Conservation (phyloP, 1,284 basidiomycete species). For the Ceratobasidium sp. region DNA sequence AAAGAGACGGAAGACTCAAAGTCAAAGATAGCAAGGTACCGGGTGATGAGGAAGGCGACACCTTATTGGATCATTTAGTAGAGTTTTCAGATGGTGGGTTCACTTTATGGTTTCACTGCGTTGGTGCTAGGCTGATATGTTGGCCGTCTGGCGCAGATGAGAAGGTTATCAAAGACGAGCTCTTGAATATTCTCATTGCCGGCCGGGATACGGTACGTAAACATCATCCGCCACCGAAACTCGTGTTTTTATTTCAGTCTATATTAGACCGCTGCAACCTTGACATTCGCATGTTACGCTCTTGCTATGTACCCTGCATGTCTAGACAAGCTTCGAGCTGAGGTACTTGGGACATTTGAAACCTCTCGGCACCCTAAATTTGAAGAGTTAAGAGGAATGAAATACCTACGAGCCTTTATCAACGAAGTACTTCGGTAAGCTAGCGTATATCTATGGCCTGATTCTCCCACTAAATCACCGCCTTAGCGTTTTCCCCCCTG, state of each 20-base stretch:
- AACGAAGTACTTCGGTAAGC: constrained; percentile 71
- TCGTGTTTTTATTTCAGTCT: constrained; percentile 37
- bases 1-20: constrained; percentile 59
- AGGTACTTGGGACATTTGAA: constrained; percentile 71
- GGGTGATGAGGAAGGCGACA: constrained; percentile 65
- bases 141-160: constrained; percentile 52
- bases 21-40: constrained; percentile 50
- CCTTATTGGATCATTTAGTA: constrained; percentile 75
- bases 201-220: constrained; percentile 76
- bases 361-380: constrained; percentile 65
- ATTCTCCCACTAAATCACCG: background rate
- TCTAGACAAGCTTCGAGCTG: constrained; percentile 67
- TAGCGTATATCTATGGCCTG: constrained; percentile 43
- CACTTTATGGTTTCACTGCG: constrained; percentile 5
- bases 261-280: constrained; percentile 60
- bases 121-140: constrained; percentile 60
- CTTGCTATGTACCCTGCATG: constrained; percentile 73
- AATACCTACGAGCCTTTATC: constrained; percentile 79
- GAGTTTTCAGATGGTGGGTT: constrained; percentile 51
- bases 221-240: background rate
- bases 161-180: constrained; percentile 72
- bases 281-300: constrained; percentile 76
- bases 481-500: constrained; percentile 74
- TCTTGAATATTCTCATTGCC: constrained; percentile 80
- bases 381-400: constrained; percentile 69